Evolutionary conservation across 805 yeast species (phyloP).

Genomic region (Candida gorgasii): DNA sequence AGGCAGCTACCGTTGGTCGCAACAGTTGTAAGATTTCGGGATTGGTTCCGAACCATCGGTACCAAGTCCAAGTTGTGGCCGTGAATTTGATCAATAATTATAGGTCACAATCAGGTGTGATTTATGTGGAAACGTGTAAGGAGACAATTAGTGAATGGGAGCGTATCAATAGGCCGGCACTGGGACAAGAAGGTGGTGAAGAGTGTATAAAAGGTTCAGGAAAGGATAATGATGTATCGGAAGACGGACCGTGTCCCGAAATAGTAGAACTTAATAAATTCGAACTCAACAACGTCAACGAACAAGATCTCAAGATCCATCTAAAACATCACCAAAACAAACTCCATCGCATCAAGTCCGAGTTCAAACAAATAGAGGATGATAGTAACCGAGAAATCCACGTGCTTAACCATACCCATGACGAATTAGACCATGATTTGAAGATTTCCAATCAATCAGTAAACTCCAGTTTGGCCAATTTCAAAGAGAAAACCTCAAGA

Average conservation of each 20-base stretch:
- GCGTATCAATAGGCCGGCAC: too few relatives aligned
- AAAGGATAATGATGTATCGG: too few relatives aligned
- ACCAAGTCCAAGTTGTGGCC: slow-evolving; percentile 39
- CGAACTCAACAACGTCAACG: too few relatives aligned
- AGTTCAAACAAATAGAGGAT: slow-evolving; percentile 19
- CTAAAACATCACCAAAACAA: background rate
- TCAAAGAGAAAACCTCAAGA: slow-evolving; percentile 15
- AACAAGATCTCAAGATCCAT: background rate
- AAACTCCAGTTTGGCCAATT: slow-evolving; percentile 1
- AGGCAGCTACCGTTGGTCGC: slow-evolving; percentile 36
- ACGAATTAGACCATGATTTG: slow-evolving; percentile 1
- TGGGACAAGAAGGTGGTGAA: too few relatives aligned
- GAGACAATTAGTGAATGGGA: too few relatives aligned
- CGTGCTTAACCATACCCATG: background rate
- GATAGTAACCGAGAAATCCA: slow-evolving; percentile 4
- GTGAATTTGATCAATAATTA: slow-evolving; percentile 36
- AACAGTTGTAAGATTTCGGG: slow-evolving; percentile 36
- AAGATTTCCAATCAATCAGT: slow-evolving; percentile 6
- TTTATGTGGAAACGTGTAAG: slow-evolving; percentile 30
- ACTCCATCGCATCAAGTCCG: background rate
- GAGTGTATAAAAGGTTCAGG: too few relatives aligned
- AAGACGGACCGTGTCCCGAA: too few relatives aligned
- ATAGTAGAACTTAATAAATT: too few relatives aligned
- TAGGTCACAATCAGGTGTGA: slow-evolving; percentile 32
- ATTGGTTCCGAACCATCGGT: slow-evolving; percentile 26